phyloP scores from a whole-genome alignment of 73 alveolate species.

The Paramecium tetraurelia region DNA sequence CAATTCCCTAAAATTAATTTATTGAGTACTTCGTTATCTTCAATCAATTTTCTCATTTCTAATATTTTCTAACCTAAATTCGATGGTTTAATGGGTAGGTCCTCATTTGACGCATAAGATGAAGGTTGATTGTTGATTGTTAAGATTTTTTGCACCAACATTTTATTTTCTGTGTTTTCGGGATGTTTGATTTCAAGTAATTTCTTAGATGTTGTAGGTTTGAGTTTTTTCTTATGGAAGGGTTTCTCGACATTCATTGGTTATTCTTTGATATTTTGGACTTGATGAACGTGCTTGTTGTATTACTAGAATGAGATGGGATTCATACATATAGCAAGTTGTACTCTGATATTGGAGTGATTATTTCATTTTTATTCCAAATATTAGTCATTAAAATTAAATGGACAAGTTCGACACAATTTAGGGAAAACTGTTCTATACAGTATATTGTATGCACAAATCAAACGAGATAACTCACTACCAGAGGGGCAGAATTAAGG shows the following conservation, averaged over 20 bases:
- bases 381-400: slow-evolving; percentile 27
- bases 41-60: slow-evolving; percentile 35
- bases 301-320: neutral
- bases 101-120: neutral
- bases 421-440: slow-evolving; percentile 33
- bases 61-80: slow-evolving; percentile 41
- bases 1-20: neutral
- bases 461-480: neutral
- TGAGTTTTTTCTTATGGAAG: neutral
- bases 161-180: neutral
- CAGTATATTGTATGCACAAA: neutral
- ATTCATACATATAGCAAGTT: neutral
- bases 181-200: slow-evolving; percentile 12
- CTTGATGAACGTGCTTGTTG: neutral
- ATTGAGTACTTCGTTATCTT: slow-evolving; percentile 32
- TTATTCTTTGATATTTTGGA: neutral
- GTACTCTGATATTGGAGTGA: slow-evolving; percentile 27
- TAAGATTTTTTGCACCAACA: neutral
- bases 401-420: slow-evolving; percentile 9
- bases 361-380: slow-evolving; percentile 19
- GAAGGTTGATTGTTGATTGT: neutral
- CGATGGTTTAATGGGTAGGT: neutral
- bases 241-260: slow-evolving; percentile 3
- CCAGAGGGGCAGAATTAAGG: neutral
- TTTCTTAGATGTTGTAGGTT: neutral